Evolutionary conservation across 2,329 filamentous ascomycete genomes (phyloP).

Genomic region (Paraphaeosphaeria minitans): DNA sequence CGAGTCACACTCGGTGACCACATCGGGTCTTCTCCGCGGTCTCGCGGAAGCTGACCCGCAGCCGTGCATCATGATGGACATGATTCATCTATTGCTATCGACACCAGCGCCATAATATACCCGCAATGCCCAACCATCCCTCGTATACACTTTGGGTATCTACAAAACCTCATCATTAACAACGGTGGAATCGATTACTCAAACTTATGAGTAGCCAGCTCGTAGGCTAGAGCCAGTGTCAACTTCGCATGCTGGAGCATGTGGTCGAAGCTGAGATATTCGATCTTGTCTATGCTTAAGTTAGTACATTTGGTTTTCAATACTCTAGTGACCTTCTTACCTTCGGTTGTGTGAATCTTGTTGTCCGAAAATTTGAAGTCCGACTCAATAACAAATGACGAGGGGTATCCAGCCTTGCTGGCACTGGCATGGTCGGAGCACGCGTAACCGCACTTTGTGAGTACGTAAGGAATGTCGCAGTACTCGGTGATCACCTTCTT

Average conservation of each 20-base stretch:
- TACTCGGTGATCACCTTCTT: conserved; percentile 87
- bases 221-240: conserved; percentile 81
- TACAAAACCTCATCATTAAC: background rate
- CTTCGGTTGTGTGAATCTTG: conserved; percentile 73
- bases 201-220: conserved; percentile 79
- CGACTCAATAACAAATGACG: conserved; percentile 77
- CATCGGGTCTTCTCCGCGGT: conserved; percentile 1
- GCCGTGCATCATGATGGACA: background rate
- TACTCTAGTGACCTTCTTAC: conserved; percentile 43
- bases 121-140: background rate
- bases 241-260: conserved; percentile 90
- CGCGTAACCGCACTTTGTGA: conserved; percentile 89
- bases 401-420: conserved; percentile 74
- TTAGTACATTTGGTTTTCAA: background rate
- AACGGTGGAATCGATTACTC: conserved; percentile 33
- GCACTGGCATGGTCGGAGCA: conserved; percentile 78
- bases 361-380: conserved; percentile 68
- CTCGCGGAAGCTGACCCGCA: background rate
- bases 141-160: conserved; percentile 1
- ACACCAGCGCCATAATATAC: background rate
- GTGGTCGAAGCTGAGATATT: conserved; percentile 80
- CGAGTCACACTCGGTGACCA: conserved; percentile 24
- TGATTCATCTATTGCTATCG: conserved; percentile 1
- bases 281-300: conserved; percentile 56
- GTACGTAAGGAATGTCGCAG: conserved; percentile 83